Evolutionary conservation across 2,329 filamentous ascomycete species (phyloP).

Genomic region (Ophiostoma australiae): DNA sequence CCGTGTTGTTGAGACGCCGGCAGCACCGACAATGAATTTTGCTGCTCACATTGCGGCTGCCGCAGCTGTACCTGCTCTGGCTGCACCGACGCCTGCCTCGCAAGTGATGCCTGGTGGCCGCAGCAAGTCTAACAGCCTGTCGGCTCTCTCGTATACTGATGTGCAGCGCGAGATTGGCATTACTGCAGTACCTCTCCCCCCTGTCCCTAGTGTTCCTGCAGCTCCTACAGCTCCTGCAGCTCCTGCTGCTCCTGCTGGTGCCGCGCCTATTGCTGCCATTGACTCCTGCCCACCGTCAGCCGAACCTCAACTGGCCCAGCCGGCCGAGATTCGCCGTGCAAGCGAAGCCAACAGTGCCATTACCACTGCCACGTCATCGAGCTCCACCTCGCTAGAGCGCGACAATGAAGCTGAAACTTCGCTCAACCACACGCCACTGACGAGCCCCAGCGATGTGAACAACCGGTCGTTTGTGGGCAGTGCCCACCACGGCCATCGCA

Average conservation of each 20-base stretch:
- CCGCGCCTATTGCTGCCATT: not conserved
- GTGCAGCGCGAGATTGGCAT: constrained; percentile 1
- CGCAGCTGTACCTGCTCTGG: not conserved
- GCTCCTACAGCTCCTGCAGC: not conserved
- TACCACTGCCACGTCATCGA: constrained; percentile 48
- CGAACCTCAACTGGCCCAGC: constrained; percentile 28
- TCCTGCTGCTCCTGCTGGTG: not conserved
- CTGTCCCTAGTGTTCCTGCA: constrained; percentile 25
- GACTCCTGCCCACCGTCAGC: constrained; percentile 44
- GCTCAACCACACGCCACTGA: constrained; percentile 46
- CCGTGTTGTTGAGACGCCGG: constrained; percentile 36
- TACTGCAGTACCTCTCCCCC: constrained; percentile 27
- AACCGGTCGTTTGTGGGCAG: constrained; percentile 32
- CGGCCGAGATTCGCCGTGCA: not conserved
- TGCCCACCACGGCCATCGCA: constrained; percentile 24
- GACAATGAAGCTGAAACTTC: constrained; percentile 23
- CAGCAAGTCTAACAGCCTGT: constrained; percentile 21
- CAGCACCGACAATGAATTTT: not conserved
- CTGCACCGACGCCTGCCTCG: constrained; percentile 30
- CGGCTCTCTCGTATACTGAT: not conserved
- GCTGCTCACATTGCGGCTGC: not conserved
- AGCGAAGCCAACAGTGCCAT: constrained; percentile 34
- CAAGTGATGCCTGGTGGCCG: not conserved
- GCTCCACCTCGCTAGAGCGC: constrained; percentile 46
- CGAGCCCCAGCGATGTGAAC: constrained; percentile 50